These are phyloP conservation scores for Globisporangium ultimum DNA, from an alignment of 352 stramenopile species.

Conservation along the genomic window DNA sequence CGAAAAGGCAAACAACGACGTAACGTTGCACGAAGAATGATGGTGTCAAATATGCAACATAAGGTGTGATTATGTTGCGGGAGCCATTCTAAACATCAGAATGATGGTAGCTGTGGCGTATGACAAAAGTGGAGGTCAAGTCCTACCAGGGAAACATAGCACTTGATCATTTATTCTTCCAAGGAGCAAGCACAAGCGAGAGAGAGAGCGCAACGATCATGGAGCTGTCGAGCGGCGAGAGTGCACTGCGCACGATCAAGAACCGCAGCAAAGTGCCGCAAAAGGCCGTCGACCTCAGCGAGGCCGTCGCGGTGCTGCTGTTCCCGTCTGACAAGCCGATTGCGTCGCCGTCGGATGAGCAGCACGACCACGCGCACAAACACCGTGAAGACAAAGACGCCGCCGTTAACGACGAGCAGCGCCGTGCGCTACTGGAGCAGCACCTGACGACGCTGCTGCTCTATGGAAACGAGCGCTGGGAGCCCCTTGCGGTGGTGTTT, in stretches of 20 bases:
- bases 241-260: slow-evolving; percentile 69
- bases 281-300: slow-evolving; percentile 32
- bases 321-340: slow-evolving; percentile 5
- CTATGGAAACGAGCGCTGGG: slow-evolving; percentile 64
- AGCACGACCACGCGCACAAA: slow-evolving; percentile 7
- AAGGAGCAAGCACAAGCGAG: slow-evolving; percentile 15
- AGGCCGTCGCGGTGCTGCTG: slow-evolving; percentile 30
- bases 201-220: slow-evolving; percentile 10
- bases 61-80: not conserved
- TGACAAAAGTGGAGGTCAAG: too few species aligned
- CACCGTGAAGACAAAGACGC: not conserved
- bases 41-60: not conserved
- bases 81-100: too few species aligned
- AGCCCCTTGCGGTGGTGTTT: slow-evolving; percentile 63
- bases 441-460: slow-evolving; percentile 49
- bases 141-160: too few species aligned
- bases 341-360: not conserved
- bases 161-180: not conserved
- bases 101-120: too few species aligned
- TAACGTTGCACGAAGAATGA: too few species aligned
- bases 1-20: too few species aligned
- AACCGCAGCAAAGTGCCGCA: slow-evolving; percentile 56
- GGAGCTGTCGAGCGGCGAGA: slow-evolving; percentile 68
- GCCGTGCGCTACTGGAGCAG: slow-evolving; percentile 39
- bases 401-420: slow-evolving; percentile 7